Evolutionary conservation across 306 rosid species (phyloP).

Genomic region (Gastrolobium bilobum): DNA sequence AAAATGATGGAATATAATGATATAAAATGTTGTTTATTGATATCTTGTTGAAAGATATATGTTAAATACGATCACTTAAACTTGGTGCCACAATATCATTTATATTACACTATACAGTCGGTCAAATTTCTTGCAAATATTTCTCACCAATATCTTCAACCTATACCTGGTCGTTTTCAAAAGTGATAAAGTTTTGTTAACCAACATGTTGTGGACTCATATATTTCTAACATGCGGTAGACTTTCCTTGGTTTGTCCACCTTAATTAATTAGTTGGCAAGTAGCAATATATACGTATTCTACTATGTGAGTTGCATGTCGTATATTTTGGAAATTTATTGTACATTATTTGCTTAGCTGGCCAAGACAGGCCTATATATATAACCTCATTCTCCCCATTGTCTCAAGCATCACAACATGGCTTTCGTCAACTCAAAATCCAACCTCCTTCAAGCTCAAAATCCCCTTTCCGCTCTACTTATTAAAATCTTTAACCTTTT

Average conservation of each 20-base stretch:
- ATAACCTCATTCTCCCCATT: background rate
- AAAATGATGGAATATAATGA: too few relatives aligned
- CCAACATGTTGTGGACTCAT: background rate
- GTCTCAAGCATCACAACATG: conserved; percentile 23
- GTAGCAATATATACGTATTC: background rate
- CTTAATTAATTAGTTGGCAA: conserved; percentile 14
- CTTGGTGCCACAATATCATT: too few relatives aligned
- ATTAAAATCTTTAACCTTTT: conserved; percentile 23
- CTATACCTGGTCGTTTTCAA: too few relatives aligned
- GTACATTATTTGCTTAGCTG: background rate
- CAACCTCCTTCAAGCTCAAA: background rate
- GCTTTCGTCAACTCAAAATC: conserved; percentile 10
- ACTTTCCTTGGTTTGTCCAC: conserved; percentile 33
- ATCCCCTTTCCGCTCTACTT: background rate
- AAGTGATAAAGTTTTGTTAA: background rate
- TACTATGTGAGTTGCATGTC: conserved; percentile 18
- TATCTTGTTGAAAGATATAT: background rate
- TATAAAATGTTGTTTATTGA: too few relatives aligned
- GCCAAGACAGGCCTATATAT: conserved; percentile 32
- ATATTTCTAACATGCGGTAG: background rate
- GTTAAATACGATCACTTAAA: conserved; percentile 11
- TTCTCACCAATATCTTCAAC: background rate
- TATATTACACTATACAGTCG: too few relatives aligned
- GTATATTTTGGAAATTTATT: conserved; percentile 13
- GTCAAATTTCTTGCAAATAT: background rate